These are phyloP conservation scores for Brassica rapa DNA, from an alignment of 345 rosid species.

Conservation along the genomic window DNA sequence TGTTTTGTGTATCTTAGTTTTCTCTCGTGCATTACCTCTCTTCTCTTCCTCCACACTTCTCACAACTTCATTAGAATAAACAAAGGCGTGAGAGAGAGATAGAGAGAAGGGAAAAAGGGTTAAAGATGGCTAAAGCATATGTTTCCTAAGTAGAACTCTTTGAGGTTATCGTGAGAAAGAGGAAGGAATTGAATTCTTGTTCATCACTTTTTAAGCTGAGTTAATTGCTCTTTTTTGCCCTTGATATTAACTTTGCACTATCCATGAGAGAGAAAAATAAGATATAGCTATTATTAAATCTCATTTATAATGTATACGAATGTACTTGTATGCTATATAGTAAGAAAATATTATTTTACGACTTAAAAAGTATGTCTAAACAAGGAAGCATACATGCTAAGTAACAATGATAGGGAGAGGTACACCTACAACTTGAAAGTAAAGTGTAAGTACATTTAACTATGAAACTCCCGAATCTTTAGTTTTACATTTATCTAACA, in stretches of 20 bases:
- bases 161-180: slow-evolving; percentile 50
- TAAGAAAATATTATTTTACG: slow-evolving; percentile 6
- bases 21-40: slow-evolving; percentile 46
- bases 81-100: slow-evolving; percentile 32
- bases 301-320: slow-evolving; percentile 14
- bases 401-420: slow-evolving; percentile 33
- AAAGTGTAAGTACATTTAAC: slow-evolving; percentile 14
- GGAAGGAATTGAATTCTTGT: slow-evolving; percentile 59
- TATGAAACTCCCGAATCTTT: neutral
- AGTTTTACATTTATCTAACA: slow-evolving; percentile 10
- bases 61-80: slow-evolving; percentile 42
- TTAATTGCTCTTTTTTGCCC: slow-evolving; percentile 33
- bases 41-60: slow-evolving; percentile 36
- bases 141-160: slow-evolving; percentile 47
- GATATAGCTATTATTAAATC: slow-evolving; percentile 4
- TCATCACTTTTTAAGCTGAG: slow-evolving; percentile 49
- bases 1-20: slow-evolving; percentile 21
- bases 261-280: slow-evolving; percentile 32
- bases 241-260: slow-evolving; percentile 37
- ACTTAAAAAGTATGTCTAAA: slow-evolving; percentile 25
- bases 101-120: slow-evolving; percentile 16
- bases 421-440: slow-evolving; percentile 37
- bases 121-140: slow-evolving; percentile 43
- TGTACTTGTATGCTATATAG: neutral
- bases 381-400: slow-evolving; percentile 27